A percentile compares a stretch with the other conserved stretches of the same genome.
Evolutionary conservation across 768 basidiomycete genomes (phyloP).

Genomic region (Grammothele lineata): DNA sequence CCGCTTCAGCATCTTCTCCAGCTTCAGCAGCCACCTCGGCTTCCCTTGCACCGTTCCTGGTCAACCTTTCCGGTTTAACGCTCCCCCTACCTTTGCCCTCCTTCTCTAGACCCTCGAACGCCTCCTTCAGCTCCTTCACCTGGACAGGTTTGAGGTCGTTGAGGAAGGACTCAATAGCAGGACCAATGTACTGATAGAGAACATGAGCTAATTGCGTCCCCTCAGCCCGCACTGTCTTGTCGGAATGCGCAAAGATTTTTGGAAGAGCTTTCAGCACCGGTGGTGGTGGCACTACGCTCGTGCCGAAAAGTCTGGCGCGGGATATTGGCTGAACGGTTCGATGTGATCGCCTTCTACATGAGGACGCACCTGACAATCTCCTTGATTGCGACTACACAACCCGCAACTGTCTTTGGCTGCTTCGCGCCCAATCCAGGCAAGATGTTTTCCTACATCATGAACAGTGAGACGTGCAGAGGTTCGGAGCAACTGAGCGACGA

Average conservation of each 20-base stretch:
- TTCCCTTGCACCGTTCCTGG: constrained; percentile 73
- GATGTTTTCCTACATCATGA: constrained; percentile 45
- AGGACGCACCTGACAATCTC: constrained; percentile 74
- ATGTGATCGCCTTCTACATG: too few species aligned
- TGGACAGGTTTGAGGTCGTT: constrained; percentile 94
- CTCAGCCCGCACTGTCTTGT: constrained; percentile 94
- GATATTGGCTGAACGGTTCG: too few species aligned
- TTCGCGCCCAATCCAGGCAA: constrained; percentile 85
- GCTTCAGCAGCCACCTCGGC: constrained; percentile 42
- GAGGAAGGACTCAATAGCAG: constrained; percentile 79
- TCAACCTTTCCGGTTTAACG: constrained; percentile 74
- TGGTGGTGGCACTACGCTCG: constrained; percentile 64
- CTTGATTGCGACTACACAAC: constrained; percentile 69
- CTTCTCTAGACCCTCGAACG: constrained; percentile 79
- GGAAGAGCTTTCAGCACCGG: constrained; percentile 84
- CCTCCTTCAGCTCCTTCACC: constrained; percentile 90
- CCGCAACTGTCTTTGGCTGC: constrained; percentile 91
- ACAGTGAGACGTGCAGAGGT: too few species aligned
- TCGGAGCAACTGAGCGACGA: constrained; percentile 27
- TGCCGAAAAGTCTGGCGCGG: constrained; percentile 66
- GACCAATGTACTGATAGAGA: constrained; percentile 80
- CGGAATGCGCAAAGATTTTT: constrained; percentile 91
- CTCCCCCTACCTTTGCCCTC: constrained; percentile 83
- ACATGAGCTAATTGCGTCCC: constrained; percentile 71
- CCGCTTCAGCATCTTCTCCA: constrained; percentile 36